Evolutionary conservation across 345 rosid genomes (phyloP).

Genomic region (Sonneratia alba): DNA sequence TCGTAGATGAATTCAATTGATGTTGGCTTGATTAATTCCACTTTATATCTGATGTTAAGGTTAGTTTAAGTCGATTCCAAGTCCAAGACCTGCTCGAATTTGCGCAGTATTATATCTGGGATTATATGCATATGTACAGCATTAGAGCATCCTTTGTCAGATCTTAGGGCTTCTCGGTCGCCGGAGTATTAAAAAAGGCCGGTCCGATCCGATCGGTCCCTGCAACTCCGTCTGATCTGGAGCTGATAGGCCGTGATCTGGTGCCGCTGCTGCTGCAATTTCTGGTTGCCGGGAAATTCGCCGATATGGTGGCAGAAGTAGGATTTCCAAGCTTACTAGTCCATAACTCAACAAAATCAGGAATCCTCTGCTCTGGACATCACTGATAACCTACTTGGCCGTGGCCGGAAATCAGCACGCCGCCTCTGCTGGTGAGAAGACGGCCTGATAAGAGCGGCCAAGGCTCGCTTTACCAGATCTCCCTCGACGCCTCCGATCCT

Average conservation of each 20-base stretch:
- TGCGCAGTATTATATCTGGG: not conserved
- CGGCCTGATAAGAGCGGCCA: constrained; percentile 47
- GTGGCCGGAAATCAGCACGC: constrained; percentile 49
- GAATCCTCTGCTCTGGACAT: constrained; percentile 36
- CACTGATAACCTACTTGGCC: constrained; percentile 54
- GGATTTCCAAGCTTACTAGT: no score
- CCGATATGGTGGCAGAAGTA: no score
- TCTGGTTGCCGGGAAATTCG: not conserved
- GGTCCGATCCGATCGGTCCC: not conserved
- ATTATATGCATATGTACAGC: constrained; percentile 7
- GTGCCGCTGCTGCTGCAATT: not conserved
- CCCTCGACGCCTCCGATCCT: constrained; percentile 70
- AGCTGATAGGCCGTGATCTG: not conserved
- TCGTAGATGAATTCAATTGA: not conserved
- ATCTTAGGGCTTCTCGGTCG: constrained; percentile 4
- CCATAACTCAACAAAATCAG: not conserved
- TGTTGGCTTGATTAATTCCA: not conserved
- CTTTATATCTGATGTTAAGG: not conserved
- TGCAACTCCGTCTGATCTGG: constrained; percentile 1
- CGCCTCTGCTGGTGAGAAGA: constrained; percentile 43
- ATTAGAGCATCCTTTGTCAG: not conserved
- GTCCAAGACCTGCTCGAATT: no score
- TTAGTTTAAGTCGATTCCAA: not conserved
- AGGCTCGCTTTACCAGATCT: constrained; percentile 44
- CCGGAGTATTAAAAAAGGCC: constrained; percentile 9